These are phyloP conservation scores for Solanum hybrid DNA, from an alignment of 305 asterid genomes.

Conservation along the genomic window DNA sequence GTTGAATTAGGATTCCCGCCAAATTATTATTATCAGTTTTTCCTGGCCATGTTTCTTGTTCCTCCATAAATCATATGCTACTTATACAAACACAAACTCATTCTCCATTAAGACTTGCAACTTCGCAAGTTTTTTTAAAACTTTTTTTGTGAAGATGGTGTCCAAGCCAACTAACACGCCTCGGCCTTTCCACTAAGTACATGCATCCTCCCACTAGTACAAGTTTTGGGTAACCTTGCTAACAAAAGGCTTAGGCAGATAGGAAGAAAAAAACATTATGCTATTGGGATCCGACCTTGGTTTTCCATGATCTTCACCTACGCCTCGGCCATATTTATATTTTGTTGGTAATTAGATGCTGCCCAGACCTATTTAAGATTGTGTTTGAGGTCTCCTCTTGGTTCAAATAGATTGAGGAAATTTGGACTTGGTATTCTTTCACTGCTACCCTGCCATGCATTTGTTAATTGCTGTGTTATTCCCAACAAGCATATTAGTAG, in stretches of 20 bases:
- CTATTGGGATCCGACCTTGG: not conserved
- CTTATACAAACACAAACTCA: not conserved
- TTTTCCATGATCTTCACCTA: not conserved
- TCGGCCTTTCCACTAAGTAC: not conserved
- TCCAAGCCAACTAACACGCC: not conserved
- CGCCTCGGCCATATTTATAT: not conserved
- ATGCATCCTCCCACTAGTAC: not conserved
- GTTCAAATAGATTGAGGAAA: not conserved
- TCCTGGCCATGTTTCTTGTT: not conserved
- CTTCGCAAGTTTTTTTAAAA: not conserved
- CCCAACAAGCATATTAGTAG: not conserved
- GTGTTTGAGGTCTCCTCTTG: not conserved
- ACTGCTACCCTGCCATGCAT: not conserved
- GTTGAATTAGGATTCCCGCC: not conserved
- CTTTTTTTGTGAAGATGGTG: not conserved
- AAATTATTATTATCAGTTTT: not conserved
- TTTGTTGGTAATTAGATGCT: not conserved
- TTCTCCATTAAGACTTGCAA: not conserved
- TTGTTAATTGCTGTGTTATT: not conserved
- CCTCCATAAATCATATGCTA: not conserved
- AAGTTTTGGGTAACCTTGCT: not conserved
- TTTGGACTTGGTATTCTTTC: not conserved
- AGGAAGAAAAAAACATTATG: not conserved
- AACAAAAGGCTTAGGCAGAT: not conserved
- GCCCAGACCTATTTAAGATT: not conserved